Evolutionary conservation across 129 eudicot species (phyloP).

Genomic region (Sambucus nigra): DNA sequence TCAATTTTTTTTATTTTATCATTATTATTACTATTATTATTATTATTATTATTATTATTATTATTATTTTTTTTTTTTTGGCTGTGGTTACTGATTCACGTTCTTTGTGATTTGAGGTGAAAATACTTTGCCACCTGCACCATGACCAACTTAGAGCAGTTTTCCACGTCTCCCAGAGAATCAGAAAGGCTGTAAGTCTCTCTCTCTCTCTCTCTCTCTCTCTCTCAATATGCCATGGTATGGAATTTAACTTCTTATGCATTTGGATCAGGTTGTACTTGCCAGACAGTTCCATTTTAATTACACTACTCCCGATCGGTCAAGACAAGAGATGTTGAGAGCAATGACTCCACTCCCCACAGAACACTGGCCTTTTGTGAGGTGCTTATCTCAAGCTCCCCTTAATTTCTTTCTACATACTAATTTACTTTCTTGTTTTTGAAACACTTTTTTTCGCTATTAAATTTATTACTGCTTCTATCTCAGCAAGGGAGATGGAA

Average conservation of each 20-base stretch:
- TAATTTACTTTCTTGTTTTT: too few species aligned
- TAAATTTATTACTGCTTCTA: conserved; percentile 6
- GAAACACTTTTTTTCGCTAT: too few species aligned
- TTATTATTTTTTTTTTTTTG: neutral
- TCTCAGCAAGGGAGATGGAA: conserved; percentile 60
- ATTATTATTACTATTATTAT: too few species aligned
- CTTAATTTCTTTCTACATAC: neutral
- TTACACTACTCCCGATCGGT: conserved; percentile 78
- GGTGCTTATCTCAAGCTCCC: conserved; percentile 29
- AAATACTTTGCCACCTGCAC: conserved; percentile 79
- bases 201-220: conserved; percentile 2
- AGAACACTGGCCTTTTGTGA: conserved; percentile 76
- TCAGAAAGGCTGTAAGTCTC: conserved; percentile 81
- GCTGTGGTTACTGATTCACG: conserved; percentile 9
- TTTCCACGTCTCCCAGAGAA: conserved; percentile 86
- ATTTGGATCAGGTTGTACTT: conserved; percentile 42
- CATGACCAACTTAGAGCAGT: conserved; percentile 89
- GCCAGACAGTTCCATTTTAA: conserved; percentile 73
- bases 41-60: too few species aligned
- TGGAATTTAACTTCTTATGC: conserved; percentile 5
- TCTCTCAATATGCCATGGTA: neutral
- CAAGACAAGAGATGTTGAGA: conserved; percentile 80
- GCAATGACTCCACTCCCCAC: conserved; percentile 68
- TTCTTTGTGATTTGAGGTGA: conserved; percentile 45
- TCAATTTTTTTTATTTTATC: too few species aligned